phyloP scores from a whole-genome alignment of 768 basidiomycete genomes.

The Kwoniella heveanensis region DNA sequence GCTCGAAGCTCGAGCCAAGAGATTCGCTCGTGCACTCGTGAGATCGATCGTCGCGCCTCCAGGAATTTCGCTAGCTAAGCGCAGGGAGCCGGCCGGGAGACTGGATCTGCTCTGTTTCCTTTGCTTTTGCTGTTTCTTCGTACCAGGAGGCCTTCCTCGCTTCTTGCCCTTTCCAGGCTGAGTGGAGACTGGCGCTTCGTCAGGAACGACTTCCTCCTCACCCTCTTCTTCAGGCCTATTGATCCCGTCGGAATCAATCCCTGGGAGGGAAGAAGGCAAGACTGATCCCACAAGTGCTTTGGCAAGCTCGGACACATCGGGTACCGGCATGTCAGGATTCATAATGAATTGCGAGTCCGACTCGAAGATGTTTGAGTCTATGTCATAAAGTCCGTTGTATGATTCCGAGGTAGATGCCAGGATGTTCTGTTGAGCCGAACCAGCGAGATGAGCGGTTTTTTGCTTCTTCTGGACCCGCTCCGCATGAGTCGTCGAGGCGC shows the following conservation, averaged over 20 bases:
- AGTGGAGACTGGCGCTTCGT: neutral
- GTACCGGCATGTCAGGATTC: neutral
- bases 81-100: neutral
- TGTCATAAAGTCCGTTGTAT: neutral
- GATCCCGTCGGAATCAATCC: neutral
- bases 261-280: neutral
- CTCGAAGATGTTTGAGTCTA: neutral
- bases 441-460: neutral
- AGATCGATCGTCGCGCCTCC: neutral
- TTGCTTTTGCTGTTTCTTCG: neutral
- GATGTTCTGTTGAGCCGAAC: neutral
- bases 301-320: conserved; percentile 9
- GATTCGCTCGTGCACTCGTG: neutral
- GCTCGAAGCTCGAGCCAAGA: neutral
- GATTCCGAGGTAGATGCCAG: neutral
- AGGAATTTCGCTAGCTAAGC: neutral
- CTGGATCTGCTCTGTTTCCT: neutral
- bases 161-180: neutral
- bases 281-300: conserved; percentile 9
- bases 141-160: conserved; percentile 3
- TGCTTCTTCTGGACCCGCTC: neutral
- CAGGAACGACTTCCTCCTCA: conserved; percentile 6
- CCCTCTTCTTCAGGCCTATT: neutral
- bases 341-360: neutral
- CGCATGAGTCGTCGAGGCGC: neutral